Conservation (phyloP, 257 asterid genomes). For the Craterostigma plantagineum region DNA sequence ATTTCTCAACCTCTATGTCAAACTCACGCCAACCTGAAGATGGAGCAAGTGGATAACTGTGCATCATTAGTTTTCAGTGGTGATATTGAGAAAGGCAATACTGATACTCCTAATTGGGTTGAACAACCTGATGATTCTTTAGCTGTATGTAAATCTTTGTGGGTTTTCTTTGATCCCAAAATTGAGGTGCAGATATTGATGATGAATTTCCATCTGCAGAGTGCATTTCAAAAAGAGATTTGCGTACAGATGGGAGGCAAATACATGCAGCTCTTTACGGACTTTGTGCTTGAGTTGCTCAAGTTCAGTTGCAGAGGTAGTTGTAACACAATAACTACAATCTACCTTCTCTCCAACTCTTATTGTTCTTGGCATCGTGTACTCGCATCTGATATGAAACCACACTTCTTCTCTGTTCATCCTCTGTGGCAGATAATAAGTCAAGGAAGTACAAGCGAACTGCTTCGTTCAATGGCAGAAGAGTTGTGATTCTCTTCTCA, state of each 20-base stretch:
- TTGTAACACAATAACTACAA: neutral
- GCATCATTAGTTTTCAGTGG: conserved; percentile 22
- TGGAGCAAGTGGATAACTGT: conserved; percentile 24
- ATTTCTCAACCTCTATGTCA: conserved; percentile 23
- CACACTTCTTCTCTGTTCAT: conserved; percentile 30
- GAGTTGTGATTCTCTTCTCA: conserved; percentile 76
- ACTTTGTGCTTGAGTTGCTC: conserved; percentile 51
- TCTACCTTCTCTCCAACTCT: neutral
- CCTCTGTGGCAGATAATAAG: conserved; percentile 32
- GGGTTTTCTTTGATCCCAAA: conserved; percentile 2
- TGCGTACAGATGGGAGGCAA: conserved; percentile 57
- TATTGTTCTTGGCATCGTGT: neutral
- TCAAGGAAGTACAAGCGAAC: conserved; percentile 82
- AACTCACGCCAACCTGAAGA: conserved; percentile 20
- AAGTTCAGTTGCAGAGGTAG: conserved; percentile 70
- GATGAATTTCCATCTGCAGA: conserved; percentile 15
- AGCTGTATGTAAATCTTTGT: conserved; percentile 26
- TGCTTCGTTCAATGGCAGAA: conserved; percentile 78
- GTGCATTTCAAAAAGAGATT: conserved; percentile 50
- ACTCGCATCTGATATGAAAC: conserved; percentile 13
- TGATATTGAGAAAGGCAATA: conserved; percentile 57
- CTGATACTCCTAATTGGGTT: conserved; percentile 23
- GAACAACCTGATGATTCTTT: conserved; percentile 42
- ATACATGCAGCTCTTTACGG: conserved; percentile 64
- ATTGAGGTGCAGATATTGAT: neutral